phyloP scores from a whole-genome alignment of 352 stramenopile genomes.

The Bremia lactucae region DNA sequence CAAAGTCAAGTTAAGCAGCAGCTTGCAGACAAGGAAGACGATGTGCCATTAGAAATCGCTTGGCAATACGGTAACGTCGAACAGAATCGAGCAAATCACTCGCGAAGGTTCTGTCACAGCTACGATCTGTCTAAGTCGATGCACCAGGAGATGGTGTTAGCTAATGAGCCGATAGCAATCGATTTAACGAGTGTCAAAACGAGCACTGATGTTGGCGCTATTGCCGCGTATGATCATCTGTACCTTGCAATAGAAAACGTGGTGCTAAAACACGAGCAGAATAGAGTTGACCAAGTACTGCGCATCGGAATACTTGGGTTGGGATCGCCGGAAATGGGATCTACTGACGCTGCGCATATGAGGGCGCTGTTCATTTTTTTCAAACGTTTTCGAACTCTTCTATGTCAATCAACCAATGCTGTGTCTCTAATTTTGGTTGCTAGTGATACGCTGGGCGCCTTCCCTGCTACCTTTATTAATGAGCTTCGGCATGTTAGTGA shows the following conservation, averaged over 20 bases:
- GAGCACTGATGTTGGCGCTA: background rate
- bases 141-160: slow-evolving; percentile 32
- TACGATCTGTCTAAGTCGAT: slow-evolving; percentile 61
- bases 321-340: slow-evolving; percentile 31
- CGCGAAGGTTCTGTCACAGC: slow-evolving; percentile 55
- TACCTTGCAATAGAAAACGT: slow-evolving; percentile 17
- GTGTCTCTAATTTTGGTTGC: slow-evolving; percentile 22
- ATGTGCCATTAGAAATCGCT: slow-evolving; percentile 40
- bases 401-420: slow-evolving; percentile 10
- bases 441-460: slow-evolving; percentile 13
- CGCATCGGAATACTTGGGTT: slow-evolving; percentile 35
- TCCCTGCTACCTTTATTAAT: slow-evolving; percentile 24
- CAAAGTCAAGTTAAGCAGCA: slow-evolving; percentile 59
- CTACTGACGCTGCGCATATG: slow-evolving; percentile 29
- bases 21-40: slow-evolving; percentile 9
- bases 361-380: slow-evolving; percentile 30
- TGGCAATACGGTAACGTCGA: slow-evolving; percentile 73
- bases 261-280: slow-evolving; percentile 4
- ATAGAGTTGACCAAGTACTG: slow-evolving; percentile 18
- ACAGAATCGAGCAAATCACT: slow-evolving; percentile 3
- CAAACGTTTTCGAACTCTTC: slow-evolving; percentile 19
- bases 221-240: slow-evolving; percentile 22
- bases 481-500: slow-evolving; percentile 46
- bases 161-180: slow-evolving; percentile 28
- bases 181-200: slow-evolving; percentile 10